phyloP scores from a whole-genome alignment of 768 basidiomycete genomes.

The Macrolepiota albuminosa region DNA sequence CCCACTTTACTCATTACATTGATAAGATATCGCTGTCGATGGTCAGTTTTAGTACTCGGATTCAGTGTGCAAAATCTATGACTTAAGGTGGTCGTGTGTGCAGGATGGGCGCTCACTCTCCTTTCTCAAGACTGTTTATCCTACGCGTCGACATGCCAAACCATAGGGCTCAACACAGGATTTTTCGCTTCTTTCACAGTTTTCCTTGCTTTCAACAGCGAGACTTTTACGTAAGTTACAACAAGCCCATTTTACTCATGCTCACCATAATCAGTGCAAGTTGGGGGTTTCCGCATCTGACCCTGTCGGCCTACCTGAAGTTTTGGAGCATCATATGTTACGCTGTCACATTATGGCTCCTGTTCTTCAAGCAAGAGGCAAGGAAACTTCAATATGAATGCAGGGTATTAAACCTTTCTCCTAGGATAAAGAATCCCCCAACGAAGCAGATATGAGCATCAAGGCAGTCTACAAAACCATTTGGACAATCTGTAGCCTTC shows the following conservation, averaged over 20 bases:
- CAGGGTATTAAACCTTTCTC: neutral
- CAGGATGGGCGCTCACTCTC: constrained; percentile 77
- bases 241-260: neutral
- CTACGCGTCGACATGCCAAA: constrained; percentile 97
- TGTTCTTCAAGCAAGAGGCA: constrained; percentile 88
- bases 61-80: neutral
- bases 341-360: constrained; percentile 82
- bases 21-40: constrained; percentile 93
- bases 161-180: constrained; percentile 93
- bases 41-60: constrained; percentile 43
- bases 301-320: constrained; percentile 74
- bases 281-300: constrained; percentile 73
- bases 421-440: constrained; percentile 65
- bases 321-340: constrained; percentile 86
- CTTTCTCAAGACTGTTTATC: constrained; percentile 92
- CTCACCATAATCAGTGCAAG: constrained; percentile 39
- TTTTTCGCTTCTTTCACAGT: constrained; percentile 97
- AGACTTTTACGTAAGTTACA: constrained; percentile 72
- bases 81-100: neutral
- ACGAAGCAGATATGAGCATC: constrained; percentile 85
- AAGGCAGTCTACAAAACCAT: constrained; percentile 89
- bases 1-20: constrained; percentile 10
- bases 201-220: constrained; percentile 94
- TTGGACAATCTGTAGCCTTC: constrained; percentile 88
- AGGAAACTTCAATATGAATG: constrained; percentile 9